Evolutionary conservation across 495 filamentous ascomycete species (phyloP).

Genomic region (Daldinia decipiens): DNA sequence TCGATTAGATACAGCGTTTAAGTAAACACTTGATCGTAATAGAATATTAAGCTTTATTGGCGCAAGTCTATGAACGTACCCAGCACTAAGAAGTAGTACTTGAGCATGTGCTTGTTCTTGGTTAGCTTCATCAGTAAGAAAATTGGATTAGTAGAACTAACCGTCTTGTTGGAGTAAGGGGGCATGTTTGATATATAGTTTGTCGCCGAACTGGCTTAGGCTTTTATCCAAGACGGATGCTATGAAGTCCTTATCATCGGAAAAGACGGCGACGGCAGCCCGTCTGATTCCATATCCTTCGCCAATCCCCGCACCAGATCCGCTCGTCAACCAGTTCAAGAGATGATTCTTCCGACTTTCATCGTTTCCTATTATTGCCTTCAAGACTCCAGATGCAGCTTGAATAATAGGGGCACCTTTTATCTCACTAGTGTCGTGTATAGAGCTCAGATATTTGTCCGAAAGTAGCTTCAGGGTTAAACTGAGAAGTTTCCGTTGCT

Average conservation of each 20-base stretch:
- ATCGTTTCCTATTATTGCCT: conserved; percentile 49
- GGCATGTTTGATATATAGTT: conserved; percentile 85
- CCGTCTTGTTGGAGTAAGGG: conserved; percentile 88
- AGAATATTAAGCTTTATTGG: conserved; percentile 69
- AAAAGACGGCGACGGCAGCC: conserved; percentile 69
- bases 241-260: conserved; percentile 63
- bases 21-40: conserved; percentile 74
- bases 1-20: conserved; percentile 85
- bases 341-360: conserved; percentile 61
- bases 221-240: conserved; percentile 70
- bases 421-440: conserved; percentile 46
- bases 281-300: conserved; percentile 70
- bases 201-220: conserved; percentile 81
- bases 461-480: conserved; percentile 69
- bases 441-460: conserved; percentile 59
- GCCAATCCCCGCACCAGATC: conserved; percentile 72
- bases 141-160: conserved; percentile 47
- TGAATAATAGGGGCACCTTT: conserved; percentile 54
- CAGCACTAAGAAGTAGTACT: conserved; percentile 78
- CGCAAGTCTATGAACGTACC: conserved; percentile 73
- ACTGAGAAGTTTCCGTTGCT: conserved; percentile 68
- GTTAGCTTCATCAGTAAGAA: conserved; percentile 46
- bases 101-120: conserved; percentile 72
- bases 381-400: conserved; percentile 60
- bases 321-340: conserved; percentile 73